Evolutionary conservation across 2,329 filamentous ascomycete species (phyloP).

Genomic region (Hypomyces rosellus): DNA sequence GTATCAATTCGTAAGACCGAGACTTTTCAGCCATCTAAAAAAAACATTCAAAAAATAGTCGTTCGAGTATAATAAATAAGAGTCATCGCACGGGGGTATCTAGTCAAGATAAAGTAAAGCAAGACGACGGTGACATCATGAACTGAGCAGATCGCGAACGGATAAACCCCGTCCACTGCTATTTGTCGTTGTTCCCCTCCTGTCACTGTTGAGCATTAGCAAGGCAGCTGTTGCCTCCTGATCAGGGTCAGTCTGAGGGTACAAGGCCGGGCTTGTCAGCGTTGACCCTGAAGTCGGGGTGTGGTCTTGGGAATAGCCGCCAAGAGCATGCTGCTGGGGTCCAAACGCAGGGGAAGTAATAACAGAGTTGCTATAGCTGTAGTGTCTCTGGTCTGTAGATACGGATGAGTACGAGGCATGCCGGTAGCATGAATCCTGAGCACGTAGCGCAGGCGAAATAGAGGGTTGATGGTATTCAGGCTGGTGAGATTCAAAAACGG

Average conservation of each 20-base stretch:
- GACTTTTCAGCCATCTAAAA: neutral
- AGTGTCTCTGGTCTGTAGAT: constrained; percentile 45
- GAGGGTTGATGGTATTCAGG: constrained; percentile 38
- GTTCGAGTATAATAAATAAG: neutral
- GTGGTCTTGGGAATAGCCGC: constrained; percentile 21
- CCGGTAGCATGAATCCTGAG: constrained; percentile 38
- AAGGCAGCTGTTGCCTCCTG: constrained; percentile 81
- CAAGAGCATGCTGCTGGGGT: constrained; percentile 32
- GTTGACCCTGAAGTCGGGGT: constrained; percentile 43
- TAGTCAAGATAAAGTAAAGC: neutral
- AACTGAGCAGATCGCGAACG: constrained; percentile 48
- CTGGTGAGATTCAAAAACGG: constrained; percentile 35
- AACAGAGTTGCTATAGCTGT: constrained; percentile 43
- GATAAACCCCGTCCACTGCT: constrained; percentile 43
- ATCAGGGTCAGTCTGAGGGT: constrained; percentile 52
- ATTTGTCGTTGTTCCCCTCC: constrained; percentile 41
- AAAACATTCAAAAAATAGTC: neutral
- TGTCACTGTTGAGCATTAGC: constrained; percentile 79
- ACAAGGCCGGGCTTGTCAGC: constrained; percentile 52
- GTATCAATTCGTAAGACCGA: neutral
- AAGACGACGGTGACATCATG: constrained; percentile 26
- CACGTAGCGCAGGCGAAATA: constrained; percentile 44
- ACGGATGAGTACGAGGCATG: constrained; percentile 50
- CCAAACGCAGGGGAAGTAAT: constrained; percentile 54
- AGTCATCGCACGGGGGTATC: neutral